phyloP scores from a whole-genome alignment of 2,329 filamentous ascomycete genomes.

The Neoscytalidium dimidiatum region DNA sequence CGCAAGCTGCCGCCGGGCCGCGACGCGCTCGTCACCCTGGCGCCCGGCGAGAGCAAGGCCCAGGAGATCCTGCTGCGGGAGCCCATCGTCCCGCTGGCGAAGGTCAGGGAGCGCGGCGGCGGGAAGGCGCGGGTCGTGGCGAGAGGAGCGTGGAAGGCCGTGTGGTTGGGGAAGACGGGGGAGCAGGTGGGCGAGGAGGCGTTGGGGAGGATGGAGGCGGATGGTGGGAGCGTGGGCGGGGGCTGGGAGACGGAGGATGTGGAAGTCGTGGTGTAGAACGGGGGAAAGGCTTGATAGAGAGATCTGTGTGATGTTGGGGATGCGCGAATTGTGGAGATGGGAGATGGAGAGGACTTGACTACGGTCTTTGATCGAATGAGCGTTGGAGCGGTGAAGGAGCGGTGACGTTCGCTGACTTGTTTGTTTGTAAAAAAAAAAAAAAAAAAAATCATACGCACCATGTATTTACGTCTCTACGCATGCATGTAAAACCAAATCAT shows the following conservation, averaged over 20 bases:
- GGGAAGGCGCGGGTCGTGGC: slow-evolving; percentile 40
- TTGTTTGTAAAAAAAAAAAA: no score
- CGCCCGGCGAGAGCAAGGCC: slow-evolving; percentile 34
- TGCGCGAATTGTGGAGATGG: no score
- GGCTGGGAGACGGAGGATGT: neutral
- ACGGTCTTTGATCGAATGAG: no score
- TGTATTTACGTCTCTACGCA: no score
- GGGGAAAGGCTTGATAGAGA: neutral
- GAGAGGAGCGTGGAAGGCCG: slow-evolving; percentile 19
- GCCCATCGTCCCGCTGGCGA: slow-evolving; percentile 41
- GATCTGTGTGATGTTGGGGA: no score
- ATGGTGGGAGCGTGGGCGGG: neutral
- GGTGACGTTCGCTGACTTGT: no score
- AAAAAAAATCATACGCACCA: no score
- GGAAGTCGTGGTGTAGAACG: no score
- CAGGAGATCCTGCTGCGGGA: slow-evolving; percentile 35
- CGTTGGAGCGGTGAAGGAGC: no score
- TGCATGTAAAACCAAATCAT: no score
- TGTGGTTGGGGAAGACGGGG: slow-evolving; percentile 21
- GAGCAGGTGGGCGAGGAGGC: neutral
- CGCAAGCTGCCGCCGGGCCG: slow-evolving; percentile 39
- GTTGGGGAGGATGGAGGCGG: neutral
- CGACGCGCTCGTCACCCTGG: slow-evolving; percentile 37
- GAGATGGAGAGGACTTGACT: no score
- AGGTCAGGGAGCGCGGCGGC: slow-evolving; percentile 38